These are phyloP conservation scores for Solanum corneliomulleri DNA, from an alignment of 257 asterid species.

Conservation along the genomic window DNA sequence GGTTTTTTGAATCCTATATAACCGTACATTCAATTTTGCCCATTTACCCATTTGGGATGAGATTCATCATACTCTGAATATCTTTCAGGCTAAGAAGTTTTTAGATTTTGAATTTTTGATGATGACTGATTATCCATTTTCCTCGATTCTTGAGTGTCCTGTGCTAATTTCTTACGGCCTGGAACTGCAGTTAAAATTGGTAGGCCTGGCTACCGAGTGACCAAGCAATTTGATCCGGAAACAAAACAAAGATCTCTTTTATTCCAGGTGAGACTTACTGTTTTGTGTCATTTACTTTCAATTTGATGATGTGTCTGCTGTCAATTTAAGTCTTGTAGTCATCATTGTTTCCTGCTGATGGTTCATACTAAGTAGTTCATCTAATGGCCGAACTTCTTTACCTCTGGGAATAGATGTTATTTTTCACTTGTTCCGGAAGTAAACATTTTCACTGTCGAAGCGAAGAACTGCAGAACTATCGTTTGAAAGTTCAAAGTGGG, in stretches of 20 bases:
- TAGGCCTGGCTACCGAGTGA: slow-evolving; percentile 95
- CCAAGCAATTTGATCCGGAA: slow-evolving; percentile 84
- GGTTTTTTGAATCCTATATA: not conserved
- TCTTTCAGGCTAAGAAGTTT: not conserved
- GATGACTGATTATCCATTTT: not conserved
- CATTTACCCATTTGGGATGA: not conserved
- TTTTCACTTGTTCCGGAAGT: not conserved
- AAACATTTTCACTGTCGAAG: not conserved
- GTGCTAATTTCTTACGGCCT: not conserved
- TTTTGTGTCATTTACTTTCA: not conserved
- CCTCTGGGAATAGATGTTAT: not conserved
- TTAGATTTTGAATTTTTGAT: not conserved
- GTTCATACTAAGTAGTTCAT: not conserved
- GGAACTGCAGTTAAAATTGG: slow-evolving; percentile 80
- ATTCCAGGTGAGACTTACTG: slow-evolving; percentile 50
- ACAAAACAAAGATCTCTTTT: slow-evolving; percentile 94
- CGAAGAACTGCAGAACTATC: not conserved
- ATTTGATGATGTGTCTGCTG: not conserved
- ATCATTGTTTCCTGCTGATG: not conserved
- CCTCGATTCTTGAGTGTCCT: not conserved
- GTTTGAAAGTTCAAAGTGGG: not conserved
- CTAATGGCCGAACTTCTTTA: not conserved
- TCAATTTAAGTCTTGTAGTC: not conserved
- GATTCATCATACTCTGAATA: not conserved
- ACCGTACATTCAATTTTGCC: not conserved